Base-by-base conservation (phyloP, 768 basidiomycete genomes). In the Exidia glandulosa region DNA sequence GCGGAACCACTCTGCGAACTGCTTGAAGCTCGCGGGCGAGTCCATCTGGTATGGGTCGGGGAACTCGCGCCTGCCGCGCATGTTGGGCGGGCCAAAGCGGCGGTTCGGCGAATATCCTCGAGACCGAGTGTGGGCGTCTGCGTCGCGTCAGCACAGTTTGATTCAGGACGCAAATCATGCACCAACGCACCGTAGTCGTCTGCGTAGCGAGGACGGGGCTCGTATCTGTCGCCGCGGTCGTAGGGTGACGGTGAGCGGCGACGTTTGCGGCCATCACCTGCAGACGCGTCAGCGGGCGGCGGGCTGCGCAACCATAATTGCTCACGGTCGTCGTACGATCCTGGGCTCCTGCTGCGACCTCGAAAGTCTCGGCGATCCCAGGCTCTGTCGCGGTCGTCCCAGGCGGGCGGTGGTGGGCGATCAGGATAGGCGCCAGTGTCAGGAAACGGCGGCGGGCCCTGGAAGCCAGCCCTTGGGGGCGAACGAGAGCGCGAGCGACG, bases 1-100 rank as follows among this genome's bases (percentile, higher is more conserved):
- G 34, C 90, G 82, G 71, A 90, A 92, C 90, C 90, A 92, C 65
- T 92, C 90, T 2, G 88, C 88, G 64, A 85, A 92, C 65, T 90
- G 87, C 72, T 90, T 90, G 69, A 92, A 69, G 1, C 84, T 80
- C 4, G 87, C 88, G 33, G 89, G 87, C 67, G 86, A 90, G 63
- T 90, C 90, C 64, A 89, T 83, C 2, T 84, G 84, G 65, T 88
- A 86, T 12, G 90, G 90, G 66, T 92, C 88, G 3, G 58, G 55
- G n/a, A 56, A 29, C 16, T 57, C 19, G 3, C 58, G 56, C 56
- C 57, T 23, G 2, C 36, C 36, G 36, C 50, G 27, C 7, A 23
- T 27, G 30, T 54, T 54, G 27, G 16, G 12, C 25, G 25, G 14
- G 10, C 50, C 50, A 25, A n/a, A 54, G 25, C 58, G 58, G 61